Evolutionary conservation across 2,329 filamentous ascomycete species (phyloP).

Genomic region (Talaromyces amestolkiae): DNA sequence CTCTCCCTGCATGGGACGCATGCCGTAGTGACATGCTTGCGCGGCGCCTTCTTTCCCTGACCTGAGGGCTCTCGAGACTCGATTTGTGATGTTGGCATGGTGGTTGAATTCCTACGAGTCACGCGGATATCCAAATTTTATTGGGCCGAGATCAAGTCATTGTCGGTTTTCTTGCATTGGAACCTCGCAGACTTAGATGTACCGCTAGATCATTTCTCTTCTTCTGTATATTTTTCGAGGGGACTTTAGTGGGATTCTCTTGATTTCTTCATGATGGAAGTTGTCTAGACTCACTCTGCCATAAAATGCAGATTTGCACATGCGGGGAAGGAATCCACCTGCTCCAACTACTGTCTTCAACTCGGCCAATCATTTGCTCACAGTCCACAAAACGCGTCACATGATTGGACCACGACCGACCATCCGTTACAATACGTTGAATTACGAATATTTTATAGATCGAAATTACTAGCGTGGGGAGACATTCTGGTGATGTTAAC

Average conservation of each 20-base stretch:
- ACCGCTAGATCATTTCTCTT: neutral
- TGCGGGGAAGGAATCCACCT: slow-evolving; percentile 6
- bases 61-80: slow-evolving; percentile 22
- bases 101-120: neutral
- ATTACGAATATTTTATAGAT: neutral
- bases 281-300: neutral
- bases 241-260: neutral
- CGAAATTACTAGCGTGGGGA: neutral
- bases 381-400: neutral
- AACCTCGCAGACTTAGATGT: too few species aligned
- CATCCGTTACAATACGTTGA: neutral
- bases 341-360: neutral
- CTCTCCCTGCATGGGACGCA: slow-evolving; percentile 48
- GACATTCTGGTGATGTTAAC: neutral
- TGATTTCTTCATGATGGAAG: neutral
- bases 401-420: neutral
- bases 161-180: neutral
- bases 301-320: slow-evolving; percentile 12
- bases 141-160: neutral
- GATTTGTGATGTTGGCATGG: slow-evolving; percentile 17
- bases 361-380: neutral
- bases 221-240: neutral
- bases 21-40: slow-evolving; percentile 47
- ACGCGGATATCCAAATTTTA: neutral
- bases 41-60: slow-evolving; percentile 32